Conservation (phyloP, 305 asterid species). For the Petunia hybrid region DNA sequence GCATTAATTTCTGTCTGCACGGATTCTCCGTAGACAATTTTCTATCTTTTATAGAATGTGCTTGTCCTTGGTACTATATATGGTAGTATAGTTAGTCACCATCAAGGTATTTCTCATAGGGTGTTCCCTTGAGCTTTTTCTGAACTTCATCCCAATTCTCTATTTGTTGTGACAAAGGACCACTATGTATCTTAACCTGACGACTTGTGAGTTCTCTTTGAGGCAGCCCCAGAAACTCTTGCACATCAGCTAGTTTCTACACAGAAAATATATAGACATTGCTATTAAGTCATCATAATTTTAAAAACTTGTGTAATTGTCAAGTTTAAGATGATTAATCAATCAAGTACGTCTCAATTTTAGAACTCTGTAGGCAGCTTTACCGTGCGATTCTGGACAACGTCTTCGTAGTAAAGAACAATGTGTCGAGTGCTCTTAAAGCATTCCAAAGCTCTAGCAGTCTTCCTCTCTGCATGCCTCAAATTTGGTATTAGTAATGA, state of each 20-base stretch:
- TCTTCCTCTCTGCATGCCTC: conserved; percentile 44
- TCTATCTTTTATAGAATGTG: neutral
- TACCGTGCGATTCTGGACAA: conserved; percentile 62
- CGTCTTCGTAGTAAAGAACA: conserved; percentile 72
- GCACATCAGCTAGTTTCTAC: conserved; percentile 76
- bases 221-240: conserved; percentile 72
- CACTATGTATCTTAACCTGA: conserved; percentile 83
- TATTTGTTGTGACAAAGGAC: conserved; percentile 54
- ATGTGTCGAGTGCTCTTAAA: conserved; percentile 72
- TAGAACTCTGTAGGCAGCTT: neutral
- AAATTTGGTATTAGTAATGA: conserved; percentile 54
- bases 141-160: conserved; percentile 61
- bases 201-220: conserved; percentile 60
- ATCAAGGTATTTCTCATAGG: conserved; percentile 51
- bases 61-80: neutral
- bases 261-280: neutral
- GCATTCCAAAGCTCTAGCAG: conserved; percentile 56
- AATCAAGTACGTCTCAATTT: neutral
- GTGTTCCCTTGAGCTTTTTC: conserved; percentile 59
- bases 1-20: neutral
- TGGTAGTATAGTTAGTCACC: conserved; percentile 38
- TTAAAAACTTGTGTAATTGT: neutral
- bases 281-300: neutral
- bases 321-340: neutral
- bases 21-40: neutral